Base-by-base conservation (phyloP, 495 filamentous ascomycete genomes). In the Ascobolus immersus region DNA sequence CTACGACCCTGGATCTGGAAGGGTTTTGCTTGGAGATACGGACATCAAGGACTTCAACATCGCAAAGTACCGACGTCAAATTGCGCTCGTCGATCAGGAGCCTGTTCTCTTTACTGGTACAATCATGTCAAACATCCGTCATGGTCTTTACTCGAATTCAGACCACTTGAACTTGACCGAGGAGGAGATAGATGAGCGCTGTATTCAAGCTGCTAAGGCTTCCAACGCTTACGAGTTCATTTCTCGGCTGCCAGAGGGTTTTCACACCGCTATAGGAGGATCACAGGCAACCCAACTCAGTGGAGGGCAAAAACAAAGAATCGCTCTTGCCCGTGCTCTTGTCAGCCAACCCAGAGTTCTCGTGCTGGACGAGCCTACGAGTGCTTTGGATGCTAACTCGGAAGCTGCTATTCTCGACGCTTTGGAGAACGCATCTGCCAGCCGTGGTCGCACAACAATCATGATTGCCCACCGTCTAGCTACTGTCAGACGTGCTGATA, bases 71-170 rank as follows among this genome's bases (percentile, higher is more conserved):
- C 51, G 73, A 29, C 56, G 59, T 21, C 58, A 59, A 35, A 51
- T 77, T 22, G 60, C 62, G 32, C 50, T 76, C 0, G 74, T 78
- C 5, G 62, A 72, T 38, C 71, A 80, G 44, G 69, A 76, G 21
- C 65, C 72, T 0, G 57, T 63, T 15, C 57, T 78, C 1, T 58
- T 77, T 17, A 56, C 67, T 23, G 59, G 67, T 2, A 73, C 73
- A 0, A 57, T 79, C 8, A 46, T 75, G 33, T 68, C 76, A 33
- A 78, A 77, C 38, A 71, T 79, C 28, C 61, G 61, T 17, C 59
- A 69, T 24, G 73, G 71, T 3, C 51, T 78, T 17, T 49, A 73
- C 21, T 55, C 56, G 22, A 55, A 58, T 17, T 51, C 60, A 0
- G 47, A 49, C 5, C 63, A 67, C 37, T 35, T 33, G 3, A 52